Base-by-base conservation (phyloP, 352 stramenopile species). In the Pythium folliculosum region DNA sequence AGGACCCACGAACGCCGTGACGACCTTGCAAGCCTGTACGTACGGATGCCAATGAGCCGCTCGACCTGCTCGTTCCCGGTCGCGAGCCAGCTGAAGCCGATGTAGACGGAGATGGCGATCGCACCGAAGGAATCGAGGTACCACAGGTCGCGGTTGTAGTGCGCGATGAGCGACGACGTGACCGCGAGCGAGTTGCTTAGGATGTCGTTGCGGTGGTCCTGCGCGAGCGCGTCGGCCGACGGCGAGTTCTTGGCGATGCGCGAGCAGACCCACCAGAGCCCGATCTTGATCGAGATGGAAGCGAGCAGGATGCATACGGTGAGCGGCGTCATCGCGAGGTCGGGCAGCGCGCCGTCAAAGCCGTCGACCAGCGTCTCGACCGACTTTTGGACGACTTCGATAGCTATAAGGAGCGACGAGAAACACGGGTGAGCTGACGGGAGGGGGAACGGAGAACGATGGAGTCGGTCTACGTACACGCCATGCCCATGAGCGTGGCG, bases 181-280 rank as follows among this genome's bases (percentile, higher is more conserved):
- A 98, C 88, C 3, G 96, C 96, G 0, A 98, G 84, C 8, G 70
- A 77, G 65, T 99, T 99, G 72, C 82, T 97, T n/a, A 98, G 87
- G 47, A 96, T 92, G 73, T 99, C 97, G 77, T 99, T 99, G 70
- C 92, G 96, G 69, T 99, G 97, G 81, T 99, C 97, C 87, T 98
- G 87, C 5, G 87, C 85, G 43, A 95, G 66, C 7, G 87, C 87
- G 32, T 86, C 83, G 12, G 86, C 85, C n/a, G 85, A 92, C 7
- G 85, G 75, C 21, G 87, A 95, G 21, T 84, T 76, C 9, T 53
- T 70, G 14, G 73, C 78, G 49, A 95, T 93, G 54, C 86, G 82
- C 17, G 71, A 53, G 65, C 89, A 97, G 48, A 94, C 57, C 35
- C 86, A 80, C 86, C 87, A 97, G 14, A 97, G 72, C 10, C 78